Percentiles rank a stretch among this genome's conserved stretches.
Conservation (phyloP, 2,329 filamentous ascomycete species). For the Macroventuria anomochaeta region DNA sequence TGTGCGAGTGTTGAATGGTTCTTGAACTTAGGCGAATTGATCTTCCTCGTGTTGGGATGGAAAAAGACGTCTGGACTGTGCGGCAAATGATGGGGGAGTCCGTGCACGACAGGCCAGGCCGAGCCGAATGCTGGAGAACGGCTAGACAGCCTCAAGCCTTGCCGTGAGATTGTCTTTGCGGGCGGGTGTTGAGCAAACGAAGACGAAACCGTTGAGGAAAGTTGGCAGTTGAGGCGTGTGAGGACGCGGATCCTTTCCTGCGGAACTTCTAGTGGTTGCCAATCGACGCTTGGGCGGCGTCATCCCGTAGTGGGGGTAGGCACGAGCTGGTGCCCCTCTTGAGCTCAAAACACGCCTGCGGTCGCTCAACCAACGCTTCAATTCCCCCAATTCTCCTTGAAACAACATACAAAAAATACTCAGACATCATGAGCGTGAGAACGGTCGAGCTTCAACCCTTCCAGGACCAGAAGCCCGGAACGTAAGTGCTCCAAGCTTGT, state of each 20-base stretch:
- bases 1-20: slow-evolving; percentile 13
- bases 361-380: slow-evolving; percentile 24
- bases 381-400: slow-evolving; percentile 30
- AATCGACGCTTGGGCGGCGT: slow-evolving; percentile 28
- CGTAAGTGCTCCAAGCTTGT: slow-evolving; percentile 69
- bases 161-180: slow-evolving; percentile 12
- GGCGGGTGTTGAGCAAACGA: slow-evolving; percentile 11
- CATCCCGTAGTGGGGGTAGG: slow-evolving; percentile 38
- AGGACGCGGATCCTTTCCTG: slow-evolving; percentile 16
- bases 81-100: slow-evolving; percentile 13
- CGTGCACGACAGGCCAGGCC: slow-evolving; percentile 18
- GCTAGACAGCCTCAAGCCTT: slow-evolving; percentile 16
- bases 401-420: slow-evolving; percentile 30
- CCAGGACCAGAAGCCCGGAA: slow-evolving; percentile 97
- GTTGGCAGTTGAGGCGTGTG: slow-evolving; percentile 10
- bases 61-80: slow-evolving; percentile 18
- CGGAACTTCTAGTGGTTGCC: slow-evolving; percentile 27
- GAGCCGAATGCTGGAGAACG: slow-evolving; percentile 14
- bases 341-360: slow-evolving; percentile 38
- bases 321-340: slow-evolving; percentile 34
- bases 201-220: slow-evolving; percentile 14
- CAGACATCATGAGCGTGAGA: slow-evolving; percentile 67
- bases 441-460: slow-evolving; percentile 85
- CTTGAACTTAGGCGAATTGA: slow-evolving; percentile 14
- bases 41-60: slow-evolving; percentile 19